Percentiles rank a stretch among this genome's conserved stretches.
Conservation (phyloP, 176 grass and related monocot species). For the Oryza meyeriana region DNA sequence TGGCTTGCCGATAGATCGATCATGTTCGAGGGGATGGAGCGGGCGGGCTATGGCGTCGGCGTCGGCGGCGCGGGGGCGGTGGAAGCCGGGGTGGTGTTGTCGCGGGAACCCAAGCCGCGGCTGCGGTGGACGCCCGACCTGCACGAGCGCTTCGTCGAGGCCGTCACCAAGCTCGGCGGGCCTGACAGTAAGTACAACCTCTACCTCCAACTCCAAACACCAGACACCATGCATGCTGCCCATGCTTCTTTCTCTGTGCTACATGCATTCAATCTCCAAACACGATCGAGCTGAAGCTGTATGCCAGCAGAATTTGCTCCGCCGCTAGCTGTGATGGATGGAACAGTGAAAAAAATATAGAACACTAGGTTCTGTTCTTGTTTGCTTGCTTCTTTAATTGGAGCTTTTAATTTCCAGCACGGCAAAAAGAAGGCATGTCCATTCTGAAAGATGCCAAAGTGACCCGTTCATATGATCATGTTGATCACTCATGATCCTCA, state of each 20-base stretch:
- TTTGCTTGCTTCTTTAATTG: not conserved
- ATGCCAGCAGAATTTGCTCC: not conserved
- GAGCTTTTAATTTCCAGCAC: not conserved
- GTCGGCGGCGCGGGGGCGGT: slow-evolving; percentile 23
- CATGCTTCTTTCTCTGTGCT: not conserved
- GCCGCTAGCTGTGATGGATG: not conserved
- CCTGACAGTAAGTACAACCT: slow-evolving; percentile 61
- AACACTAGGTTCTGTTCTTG: not conserved
- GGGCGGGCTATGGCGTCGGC: slow-evolving; percentile 8
- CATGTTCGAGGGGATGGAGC: slow-evolving; percentile 67
- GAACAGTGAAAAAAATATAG: not conserved
- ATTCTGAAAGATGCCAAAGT: not conserved
- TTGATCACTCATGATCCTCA: not conserved
- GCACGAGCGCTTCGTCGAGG: slow-evolving; percentile 93
- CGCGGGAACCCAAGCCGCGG: slow-evolving; percentile 81
- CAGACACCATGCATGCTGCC: not conserved
- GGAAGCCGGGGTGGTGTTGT: slow-evolving; percentile 50
- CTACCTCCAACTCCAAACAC: not conserved
- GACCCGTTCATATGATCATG: not conserved
- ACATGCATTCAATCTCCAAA: not conserved
- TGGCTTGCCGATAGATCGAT: not conserved
- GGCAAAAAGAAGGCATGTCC: not conserved
- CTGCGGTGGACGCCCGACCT: slow-evolving; percentile 93
- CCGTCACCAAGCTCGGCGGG: slow-evolving; percentile 94
- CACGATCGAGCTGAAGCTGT: not conserved